phyloP scores from a whole-genome alignment of 2,329 filamentous ascomycete species.

The Trichoderma pleuroti region DNA sequence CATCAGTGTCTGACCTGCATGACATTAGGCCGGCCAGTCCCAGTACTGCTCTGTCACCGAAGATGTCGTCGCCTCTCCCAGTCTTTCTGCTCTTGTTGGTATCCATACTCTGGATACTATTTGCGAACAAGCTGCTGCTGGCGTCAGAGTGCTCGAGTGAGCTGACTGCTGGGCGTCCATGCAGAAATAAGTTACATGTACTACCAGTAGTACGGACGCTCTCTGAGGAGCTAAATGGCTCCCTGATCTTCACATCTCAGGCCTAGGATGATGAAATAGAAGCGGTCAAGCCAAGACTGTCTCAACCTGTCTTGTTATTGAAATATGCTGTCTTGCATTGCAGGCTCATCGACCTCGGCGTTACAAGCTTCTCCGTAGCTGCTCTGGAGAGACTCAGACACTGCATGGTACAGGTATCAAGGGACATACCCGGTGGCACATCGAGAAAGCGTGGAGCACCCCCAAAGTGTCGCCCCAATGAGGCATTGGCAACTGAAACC shows the following conservation, averaged over 20 bases:
- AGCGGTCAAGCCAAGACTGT: slow-evolving; percentile 4
- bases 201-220: neutral
- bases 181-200: neutral
- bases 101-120: neutral
- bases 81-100: neutral
- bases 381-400: neutral
- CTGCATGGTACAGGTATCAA: neutral
- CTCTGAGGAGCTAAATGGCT: neutral
- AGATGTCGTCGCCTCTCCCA: neutral
- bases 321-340: neutral
- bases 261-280: neutral
- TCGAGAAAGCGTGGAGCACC: neutral
- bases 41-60: neutral
- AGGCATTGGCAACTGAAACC: slow-evolving; percentile 11
- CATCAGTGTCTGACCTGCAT: slow-evolving; percentile 1
- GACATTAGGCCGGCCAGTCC: neutral
- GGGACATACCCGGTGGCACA: neutral
- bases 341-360: neutral
- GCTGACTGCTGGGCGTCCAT: neutral
- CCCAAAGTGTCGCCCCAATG: slow-evolving; percentile 1
- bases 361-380: neutral
- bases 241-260: neutral
- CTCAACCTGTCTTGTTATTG: neutral
- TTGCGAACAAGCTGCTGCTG: neutral
- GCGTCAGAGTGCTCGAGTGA: neutral